Evolutionary conservation across 2,329 filamentous ascomycete genomes (phyloP).

Genomic region (Fusarium mundagurra): DNA sequence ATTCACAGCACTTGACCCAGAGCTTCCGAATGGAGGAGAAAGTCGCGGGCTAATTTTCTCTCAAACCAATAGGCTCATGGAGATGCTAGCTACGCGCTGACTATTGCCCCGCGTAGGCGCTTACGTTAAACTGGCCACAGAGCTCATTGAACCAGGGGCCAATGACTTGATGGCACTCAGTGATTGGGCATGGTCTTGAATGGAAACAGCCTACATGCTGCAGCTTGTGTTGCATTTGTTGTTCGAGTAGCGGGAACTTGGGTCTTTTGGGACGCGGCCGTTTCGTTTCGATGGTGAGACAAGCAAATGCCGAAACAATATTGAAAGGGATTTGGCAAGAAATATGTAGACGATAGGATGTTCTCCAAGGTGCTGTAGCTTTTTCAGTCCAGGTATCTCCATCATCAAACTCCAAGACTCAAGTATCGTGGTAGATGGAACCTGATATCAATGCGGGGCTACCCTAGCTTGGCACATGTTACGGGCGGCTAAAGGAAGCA

Average conservation of each 20-base stretch:
- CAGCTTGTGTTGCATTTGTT: not conserved
- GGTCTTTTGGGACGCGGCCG: conserved; percentile 20
- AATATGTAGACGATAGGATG: not conserved
- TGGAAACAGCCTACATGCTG: not conserved
- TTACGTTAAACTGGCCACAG: conserved; percentile 17
- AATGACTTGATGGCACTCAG: conserved; percentile 5
- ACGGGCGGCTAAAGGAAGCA: conserved; percentile 34
- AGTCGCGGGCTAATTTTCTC: conserved; percentile 18
- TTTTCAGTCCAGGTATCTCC: not conserved
- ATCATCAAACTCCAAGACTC: conserved; percentile 2
- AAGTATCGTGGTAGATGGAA: conserved; percentile 10
- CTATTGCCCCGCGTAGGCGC: conserved; percentile 28
- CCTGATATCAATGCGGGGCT: conserved; percentile 30
- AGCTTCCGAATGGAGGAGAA: conserved; percentile 21
- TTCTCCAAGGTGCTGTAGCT: not conserved
- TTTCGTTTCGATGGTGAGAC: not conserved
- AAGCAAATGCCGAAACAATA: not conserved
- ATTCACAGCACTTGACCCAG: not conserved
- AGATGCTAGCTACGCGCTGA: conserved; percentile 22
- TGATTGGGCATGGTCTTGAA: conserved; percentile 21
- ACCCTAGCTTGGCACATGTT: conserved; percentile 29
- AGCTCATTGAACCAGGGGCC: not conserved
- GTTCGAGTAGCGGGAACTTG: conserved; percentile 17
- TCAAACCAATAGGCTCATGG: conserved; percentile 21
- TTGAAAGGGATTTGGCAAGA: not conserved